These are phyloP conservation scores for Phytophthora colocasiae DNA, from an alignment of 352 stramenopile species.

Conservation along the genomic window DNA sequence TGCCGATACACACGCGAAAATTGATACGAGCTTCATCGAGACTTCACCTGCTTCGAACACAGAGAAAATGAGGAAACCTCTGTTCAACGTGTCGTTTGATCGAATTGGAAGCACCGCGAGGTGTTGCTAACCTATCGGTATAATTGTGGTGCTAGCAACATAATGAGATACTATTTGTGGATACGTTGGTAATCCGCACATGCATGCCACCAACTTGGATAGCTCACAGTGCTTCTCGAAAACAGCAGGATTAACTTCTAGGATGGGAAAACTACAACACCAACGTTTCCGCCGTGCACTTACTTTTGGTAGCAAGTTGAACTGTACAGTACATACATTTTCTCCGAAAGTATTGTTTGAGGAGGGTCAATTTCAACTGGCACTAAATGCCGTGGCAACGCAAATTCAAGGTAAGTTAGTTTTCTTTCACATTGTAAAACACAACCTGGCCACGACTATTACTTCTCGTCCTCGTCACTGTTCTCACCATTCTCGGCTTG, in stretches of 20 bases:
- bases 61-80: slow-evolving; percentile 13
- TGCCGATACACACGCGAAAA: slow-evolving; percentile 13
- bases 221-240: slow-evolving; percentile 4
- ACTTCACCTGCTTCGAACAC: slow-evolving; percentile 7
- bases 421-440: slow-evolving; percentile 21
- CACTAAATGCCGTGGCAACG: background rate
- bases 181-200: slow-evolving; percentile 1
- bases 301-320: background rate
- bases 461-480: slow-evolving; percentile 13
- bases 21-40: slow-evolving; percentile 31
- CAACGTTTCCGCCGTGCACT: background rate
- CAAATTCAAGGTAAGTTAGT: slow-evolving; percentile 20
- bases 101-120: background rate
- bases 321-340: too few species aligned
- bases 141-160: slow-evolving; percentile 16
- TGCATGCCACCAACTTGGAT: slow-evolving; percentile 13
- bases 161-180: slow-evolving; percentile 6
- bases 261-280: slow-evolving; percentile 21
- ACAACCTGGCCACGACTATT: slow-evolving; percentile 1
- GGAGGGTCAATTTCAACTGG: background rate
- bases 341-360: background rate
- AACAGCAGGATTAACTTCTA: slow-evolving; percentile 27
- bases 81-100: slow-evolving; percentile 1
- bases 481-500: slow-evolving; percentile 15
- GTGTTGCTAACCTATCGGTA: background rate